Evolutionary conservation across 345 rosid species (phyloP), one percentile per base, ranked within the genome.

Genomic region (Eucalyptus microcorys): DNA sequence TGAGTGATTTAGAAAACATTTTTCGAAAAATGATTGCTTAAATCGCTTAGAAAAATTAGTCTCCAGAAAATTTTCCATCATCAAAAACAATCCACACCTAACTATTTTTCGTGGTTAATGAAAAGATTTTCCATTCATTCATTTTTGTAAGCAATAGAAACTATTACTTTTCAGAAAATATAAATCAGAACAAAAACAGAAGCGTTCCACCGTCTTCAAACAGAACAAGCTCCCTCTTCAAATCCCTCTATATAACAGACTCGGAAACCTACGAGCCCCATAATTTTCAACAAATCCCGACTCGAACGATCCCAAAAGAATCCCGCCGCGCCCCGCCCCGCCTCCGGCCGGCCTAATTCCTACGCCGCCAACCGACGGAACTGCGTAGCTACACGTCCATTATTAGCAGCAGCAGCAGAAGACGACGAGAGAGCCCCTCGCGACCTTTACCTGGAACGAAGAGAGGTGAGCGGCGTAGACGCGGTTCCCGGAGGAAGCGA

Each of bases 401-500:
- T 2, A 7, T 17, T 50, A 50, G 55, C 55, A 17, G 55, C 52
- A 15, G 50, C 22, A 50, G 22, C 22, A 50, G 55, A 50, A 17
- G 55, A 50, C 55, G 22, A 0, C 55, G 43, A 64, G 87, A 19
- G 84, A 68, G 50, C 49, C 79, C 79, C 42, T 66, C 34, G 79
- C 79, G 5, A 66, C 22, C 81, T 64, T 92, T 19, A 96, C 98
- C 88, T 94, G 96, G 87, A 97, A 94, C n/a, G 94, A 94, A 49
- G 96, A 96, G 76, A 96, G 94, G 37, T 93, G 93, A 87, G 94
- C 87, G 14, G 94, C 57, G 94, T 96, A 96, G 30, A 97, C 90
- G 90, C 90, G 86, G 88, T 96, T 95, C 50, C 92, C 87, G 27
- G 99, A 96, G 84, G 99, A 93, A 48, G 96, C 98, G 91, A 98